A percentile compares a stretch with the other conserved stretches of the same genome.
Conservation (phyloP, 306 rosid genomes). For the Fragaria vesca region DNA sequence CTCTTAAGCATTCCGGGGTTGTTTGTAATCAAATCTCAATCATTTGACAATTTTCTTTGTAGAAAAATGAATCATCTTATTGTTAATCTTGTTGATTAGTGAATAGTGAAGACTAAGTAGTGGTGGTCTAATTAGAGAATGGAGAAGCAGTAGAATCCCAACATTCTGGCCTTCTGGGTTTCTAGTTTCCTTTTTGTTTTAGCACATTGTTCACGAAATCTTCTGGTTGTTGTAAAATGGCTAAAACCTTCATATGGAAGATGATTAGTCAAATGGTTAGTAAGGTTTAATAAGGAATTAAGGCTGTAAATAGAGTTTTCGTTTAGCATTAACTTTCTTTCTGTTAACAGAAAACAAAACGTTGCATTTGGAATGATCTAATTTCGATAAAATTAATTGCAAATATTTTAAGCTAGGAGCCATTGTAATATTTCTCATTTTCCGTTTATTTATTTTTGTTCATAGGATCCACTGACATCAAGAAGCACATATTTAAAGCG, state of each 20-base stretch:
- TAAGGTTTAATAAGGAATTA: not conserved
- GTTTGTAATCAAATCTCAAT: not conserved
- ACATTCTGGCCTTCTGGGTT: not conserved
- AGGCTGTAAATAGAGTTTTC: not conserved
- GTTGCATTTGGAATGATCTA: not conserved
- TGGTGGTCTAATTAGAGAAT: too few relatives aligned
- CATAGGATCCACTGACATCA: conserved; percentile 63
- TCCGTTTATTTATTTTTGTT: not conserved
- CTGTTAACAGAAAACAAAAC: not conserved
- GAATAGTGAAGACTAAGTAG: too few relatives aligned
- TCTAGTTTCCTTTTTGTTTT: not conserved
- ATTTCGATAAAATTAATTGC: not conserved
- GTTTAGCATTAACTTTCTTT: not conserved
- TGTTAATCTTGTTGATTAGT: not conserved
- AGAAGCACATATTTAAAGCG: conserved; percentile 66
- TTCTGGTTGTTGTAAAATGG: not conserved
- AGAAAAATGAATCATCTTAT: not conserved
- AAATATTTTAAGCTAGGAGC: not conserved
- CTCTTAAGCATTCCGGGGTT: not conserved
- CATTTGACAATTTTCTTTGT: not conserved
- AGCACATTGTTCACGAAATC: not conserved
- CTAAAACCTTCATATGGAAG: not conserved
- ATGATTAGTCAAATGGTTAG: not conserved
- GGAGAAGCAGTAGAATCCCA: not conserved
- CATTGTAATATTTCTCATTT: not conserved